Evolutionary conservation across 2,329 filamentous ascomycete genomes (phyloP).

Genomic region (Claviceps capensis): DNA sequence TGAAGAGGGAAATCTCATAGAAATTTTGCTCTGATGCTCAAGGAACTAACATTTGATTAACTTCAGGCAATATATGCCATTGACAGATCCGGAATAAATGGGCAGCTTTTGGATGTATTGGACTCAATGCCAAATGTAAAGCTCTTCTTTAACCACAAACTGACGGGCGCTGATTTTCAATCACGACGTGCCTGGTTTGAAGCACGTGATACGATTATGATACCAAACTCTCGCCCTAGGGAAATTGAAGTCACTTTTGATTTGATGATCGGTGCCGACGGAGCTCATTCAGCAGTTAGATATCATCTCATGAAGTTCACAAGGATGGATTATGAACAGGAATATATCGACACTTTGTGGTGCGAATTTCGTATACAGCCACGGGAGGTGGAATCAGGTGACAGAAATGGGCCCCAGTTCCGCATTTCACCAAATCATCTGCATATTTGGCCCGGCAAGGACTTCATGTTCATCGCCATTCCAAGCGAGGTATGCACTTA

Average conservation of each 20-base stretch:
- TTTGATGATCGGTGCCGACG: conserved; percentile 86
- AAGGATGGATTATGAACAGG: conserved; percentile 80
- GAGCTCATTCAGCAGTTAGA: conserved; percentile 80
- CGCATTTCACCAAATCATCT: conserved; percentile 82
- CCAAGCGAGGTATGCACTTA: conserved; percentile 44
- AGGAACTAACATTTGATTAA: conserved; percentile 4
- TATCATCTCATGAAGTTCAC: conserved; percentile 95
- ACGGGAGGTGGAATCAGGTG: conserved; percentile 14
- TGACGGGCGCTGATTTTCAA: conserved; percentile 78
- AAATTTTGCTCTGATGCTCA: no score
- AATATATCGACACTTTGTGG: conserved; percentile 95
- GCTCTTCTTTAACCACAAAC: conserved; percentile 84
- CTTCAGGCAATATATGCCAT: conserved; percentile 67
- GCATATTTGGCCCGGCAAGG: conserved; percentile 90
- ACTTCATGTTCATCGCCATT: conserved; percentile 98
- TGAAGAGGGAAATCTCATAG: conserved; percentile 13
- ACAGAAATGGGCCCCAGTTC: conserved; percentile 38
- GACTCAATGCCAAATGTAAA: conserved; percentile 79
- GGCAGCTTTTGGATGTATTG: conserved; percentile 67
- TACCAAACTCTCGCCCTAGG: conserved; percentile 30
- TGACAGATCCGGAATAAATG: conserved; percentile 74
- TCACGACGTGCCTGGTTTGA: conserved; percentile 81
- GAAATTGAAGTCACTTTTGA: conserved; percentile 84
- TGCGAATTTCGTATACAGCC: conserved; percentile 82
- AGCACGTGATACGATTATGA: conserved; percentile 23